Evolutionary conservation across 495 filamentous ascomycete species (phyloP), one percentile per base, ranked within the genome.

Genomic region (Talaromyces borbonicus): DNA sequence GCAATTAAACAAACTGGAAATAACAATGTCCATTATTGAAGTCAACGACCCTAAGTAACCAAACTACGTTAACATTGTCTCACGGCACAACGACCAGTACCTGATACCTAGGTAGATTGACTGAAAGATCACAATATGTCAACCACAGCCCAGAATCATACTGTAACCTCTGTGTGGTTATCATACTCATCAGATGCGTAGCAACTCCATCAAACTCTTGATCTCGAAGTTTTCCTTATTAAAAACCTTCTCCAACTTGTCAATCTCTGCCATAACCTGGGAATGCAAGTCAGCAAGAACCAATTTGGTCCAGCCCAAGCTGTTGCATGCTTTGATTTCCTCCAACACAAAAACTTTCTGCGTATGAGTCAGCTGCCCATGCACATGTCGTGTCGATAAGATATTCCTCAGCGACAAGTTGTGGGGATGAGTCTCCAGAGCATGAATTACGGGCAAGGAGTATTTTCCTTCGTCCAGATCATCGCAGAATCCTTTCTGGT

Each of bases 401-500:
- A 32, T 32, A 32, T 32, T 32, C 3, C 30, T 4, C 3, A 32
- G 3, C 30, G 9, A 4, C 3, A 12, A 3, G 30, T 32, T 32
- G 30, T 3, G 3, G 4, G 30, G 30, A 12, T 4, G 4, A 14
- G 30, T 4, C 3, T 4, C 4, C 4, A 32, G 3, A 4, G 9
- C 9, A 32, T 32, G 30, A 12, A 32, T 32, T 3, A 32, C 4
- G 4, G 30, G 30, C 6, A 54, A 46, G 5, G 52, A 57, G 43
- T 24, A 50, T 33, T 61, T 61, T 8, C 57, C 54, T 38, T 61
- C 54, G 26, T 55, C 55, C 8, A 61, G 49, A 30, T 61, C 57
- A 39, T 60, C 57, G 18, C 40, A 49, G 36, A 61, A 61, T 14
- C 58, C 57, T 12, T 32, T 32, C 9, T 32, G 30, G 4, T 4